Evolutionary conservation across 768 basidiomycete species (phyloP).

Genomic region (Cyathus striatus): DNA sequence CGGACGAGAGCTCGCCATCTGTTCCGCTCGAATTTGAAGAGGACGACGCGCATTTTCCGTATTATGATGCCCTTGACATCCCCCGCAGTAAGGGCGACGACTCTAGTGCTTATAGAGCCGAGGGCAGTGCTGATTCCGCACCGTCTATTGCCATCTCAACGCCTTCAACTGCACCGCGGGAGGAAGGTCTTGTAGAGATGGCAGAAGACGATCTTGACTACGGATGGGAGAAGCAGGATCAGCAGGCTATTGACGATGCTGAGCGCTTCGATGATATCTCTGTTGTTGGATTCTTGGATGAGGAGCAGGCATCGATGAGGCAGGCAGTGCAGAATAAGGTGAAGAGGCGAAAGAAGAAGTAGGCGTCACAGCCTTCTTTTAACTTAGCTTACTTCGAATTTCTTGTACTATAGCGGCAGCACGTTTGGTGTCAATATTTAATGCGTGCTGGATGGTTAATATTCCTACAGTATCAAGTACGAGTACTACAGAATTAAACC

Average conservation of each 20-base stretch:
- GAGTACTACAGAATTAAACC: too few species aligned
- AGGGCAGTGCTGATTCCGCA: slow-evolving; percentile 20
- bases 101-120: neutral
- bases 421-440: too few species aligned
- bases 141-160: slow-evolving; percentile 32
- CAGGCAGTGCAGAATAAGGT: neutral
- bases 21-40: slow-evolving; percentile 3
- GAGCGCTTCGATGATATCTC: slow-evolving; percentile 48
- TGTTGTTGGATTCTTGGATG: slow-evolving; percentile 33
- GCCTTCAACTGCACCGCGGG: slow-evolving; percentile 19
- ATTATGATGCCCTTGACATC: neutral
- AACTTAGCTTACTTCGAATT: too few species aligned
- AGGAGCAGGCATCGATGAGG: slow-evolving; percentile 20
- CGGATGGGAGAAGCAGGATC: slow-evolving; percentile 44
- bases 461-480: too few species aligned
- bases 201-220: slow-evolving; percentile 24
- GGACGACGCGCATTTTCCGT: slow-evolving; percentile 1
- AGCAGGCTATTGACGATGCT: slow-evolving; percentile 42
- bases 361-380: too few species aligned
- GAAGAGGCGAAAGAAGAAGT: too few species aligned
- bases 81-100: neutral
- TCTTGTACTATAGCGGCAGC: too few species aligned
- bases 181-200: slow-evolving; percentile 26
- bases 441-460: too few species aligned
- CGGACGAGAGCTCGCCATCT: neutral